These are phyloP conservation scores for Eucalyptus sp. DNA, from an alignment of 345 rosid genomes.

Conservation along the genomic window DNA sequence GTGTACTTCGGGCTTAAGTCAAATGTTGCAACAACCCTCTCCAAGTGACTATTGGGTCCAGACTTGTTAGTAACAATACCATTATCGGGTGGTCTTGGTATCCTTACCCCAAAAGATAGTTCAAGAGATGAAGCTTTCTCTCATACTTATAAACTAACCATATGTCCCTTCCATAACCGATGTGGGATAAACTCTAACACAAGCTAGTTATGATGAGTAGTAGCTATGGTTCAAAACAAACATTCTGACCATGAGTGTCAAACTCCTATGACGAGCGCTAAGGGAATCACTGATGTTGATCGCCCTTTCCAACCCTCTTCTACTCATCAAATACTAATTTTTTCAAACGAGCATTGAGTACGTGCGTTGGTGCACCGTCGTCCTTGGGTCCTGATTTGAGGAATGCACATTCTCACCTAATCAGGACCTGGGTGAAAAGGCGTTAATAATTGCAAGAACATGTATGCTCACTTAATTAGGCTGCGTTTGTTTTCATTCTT, in stretches of 20 bases:
- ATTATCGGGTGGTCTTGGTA: no score
- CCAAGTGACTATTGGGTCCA: no score
- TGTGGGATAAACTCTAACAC: no score
- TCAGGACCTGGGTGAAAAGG: background rate
- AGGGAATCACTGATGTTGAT: rapidly evolving
- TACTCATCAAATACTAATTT: background rate
- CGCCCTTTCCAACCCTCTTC: background rate
- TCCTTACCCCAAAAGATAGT: no score
- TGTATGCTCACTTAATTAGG: background rate
- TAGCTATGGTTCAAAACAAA: background rate
- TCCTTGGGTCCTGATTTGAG: background rate
- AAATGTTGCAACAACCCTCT: no score
- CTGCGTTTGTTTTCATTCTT: no score
- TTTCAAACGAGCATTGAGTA: background rate
- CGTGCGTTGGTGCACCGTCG: rapidly evolving
- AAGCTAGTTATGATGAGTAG: no score
- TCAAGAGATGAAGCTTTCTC: no score
- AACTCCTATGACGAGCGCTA: background rate
- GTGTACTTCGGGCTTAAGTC: no score
- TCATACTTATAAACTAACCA: no score
- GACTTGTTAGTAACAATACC: no score
- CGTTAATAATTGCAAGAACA: background rate
- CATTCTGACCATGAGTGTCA: rapidly evolving
- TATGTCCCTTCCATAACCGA: no score
- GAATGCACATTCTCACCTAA: background rate